Evolutionary conservation across 352 stramenopile species (phyloP), one percentile per base, ranked within the genome.

Genomic region (Globisporangium uncinulatum): DNA sequence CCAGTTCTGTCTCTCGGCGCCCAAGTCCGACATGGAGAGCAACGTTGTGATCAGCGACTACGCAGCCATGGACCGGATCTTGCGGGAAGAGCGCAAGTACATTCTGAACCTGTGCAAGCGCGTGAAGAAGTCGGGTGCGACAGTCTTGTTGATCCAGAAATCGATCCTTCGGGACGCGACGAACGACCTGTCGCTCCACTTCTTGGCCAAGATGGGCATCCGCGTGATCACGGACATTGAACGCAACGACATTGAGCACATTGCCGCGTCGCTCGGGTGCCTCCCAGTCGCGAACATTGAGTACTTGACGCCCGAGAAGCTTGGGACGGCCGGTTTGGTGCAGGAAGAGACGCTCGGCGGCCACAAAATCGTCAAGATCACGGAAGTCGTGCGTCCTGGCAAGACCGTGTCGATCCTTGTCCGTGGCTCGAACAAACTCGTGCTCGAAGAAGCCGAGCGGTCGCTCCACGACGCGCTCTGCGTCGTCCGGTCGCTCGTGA

Each of bases 21-120:
- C 97, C 36, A 99, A 99, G 83, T 98, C 97, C 13, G 97, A 99
- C 76, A 99, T 99, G 91, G 97, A 99, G 74, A 99, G 98, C 81
- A 99, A 98, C 68, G 97, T 99, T n/a, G 96, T 99, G 37, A 98
- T 99, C 54, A 98, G 92, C 59, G 97, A 99, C 76, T 99, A 99
- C 77, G 95, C 95, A 36, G 94, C 95, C 46, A 99, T 99, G 97
- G 97, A 99, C 78, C 89, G 97, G 43, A 98, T 99, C 61, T 76
- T 99, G 32, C 88, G 97, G 43, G 97, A 99, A 60, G 97, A 99
- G 73, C 84, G 97, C 64, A 99, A 99, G 77, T 98, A 99, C 81
- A 98, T 99, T 56, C 72, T 99, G 24, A 90, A 96, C 62, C 63
- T 98, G 57, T 94, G 83, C 68, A 98, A 98, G 83, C 94, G 97